Base-by-base conservation (phyloP, 2,329 filamentous ascomycete species). In the Fusarium sp. region DNA sequence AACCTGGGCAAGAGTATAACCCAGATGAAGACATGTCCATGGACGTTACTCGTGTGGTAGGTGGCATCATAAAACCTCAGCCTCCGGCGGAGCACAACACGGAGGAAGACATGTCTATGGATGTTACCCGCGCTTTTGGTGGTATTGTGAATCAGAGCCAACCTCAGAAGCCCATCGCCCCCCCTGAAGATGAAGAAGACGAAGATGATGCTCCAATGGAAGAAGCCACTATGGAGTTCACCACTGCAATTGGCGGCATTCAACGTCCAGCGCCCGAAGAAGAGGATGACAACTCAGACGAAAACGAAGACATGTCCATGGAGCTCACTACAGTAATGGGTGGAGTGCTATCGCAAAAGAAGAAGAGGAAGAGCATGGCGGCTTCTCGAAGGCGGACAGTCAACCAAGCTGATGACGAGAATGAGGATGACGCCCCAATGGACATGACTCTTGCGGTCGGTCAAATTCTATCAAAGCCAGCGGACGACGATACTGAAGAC, bases 71-170 rank as follows among this genome's bases (percentile, higher is more conserved):
- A 24, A 78, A 76, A 64, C 21, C 83, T 54, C 75, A 84, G 21
- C 76, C 81, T 11, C 84, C 85, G 17, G 82, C 83, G 19, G 77
- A 80, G 21, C 33, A 34, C 4, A 73, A 76, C 7, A 81, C 85
- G 33, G 85, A 87, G 21, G 87, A 89, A 67, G 93, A 94, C 39
- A 90, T 97, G 85, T 96, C 93, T 22, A 98, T 98, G 95, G 95
- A 98, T 73, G 93, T 98, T 13, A 98, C 95, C 2, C 89, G 88
- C 54, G 93, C 89, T 13, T 84, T 97, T 54, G 95, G 95, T 10
- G 88, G 91, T 5, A 98, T 98, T 55, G 79, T 97, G 21, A 81
- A 85, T 7, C 84, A 81, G 38, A 63, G 53, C 8, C 72, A 67
- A 49, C 53, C 47, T 15, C 42, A 44, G 33, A 69, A 63, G 36